Base-by-base conservation (phyloP, 176 grass and related monocot genomes). In the Tuctoria greenei region DNA sequence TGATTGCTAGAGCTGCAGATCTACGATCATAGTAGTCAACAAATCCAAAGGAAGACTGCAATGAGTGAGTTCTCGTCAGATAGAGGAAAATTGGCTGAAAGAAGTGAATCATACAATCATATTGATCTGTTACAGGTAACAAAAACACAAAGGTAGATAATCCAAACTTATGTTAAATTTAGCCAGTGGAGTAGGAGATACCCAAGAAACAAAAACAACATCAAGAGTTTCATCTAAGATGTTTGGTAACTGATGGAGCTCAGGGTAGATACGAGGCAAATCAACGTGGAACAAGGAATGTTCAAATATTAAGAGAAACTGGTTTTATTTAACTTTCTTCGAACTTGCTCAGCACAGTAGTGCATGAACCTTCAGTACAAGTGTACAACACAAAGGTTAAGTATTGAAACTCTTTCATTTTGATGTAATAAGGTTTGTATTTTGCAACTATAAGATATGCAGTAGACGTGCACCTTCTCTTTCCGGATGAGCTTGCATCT, bases 401-500 rank as follows among this genome's bases (percentile, higher is more conserved):
- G 44, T 24, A 18, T 39, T 83, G 50, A 54, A 67, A 68, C 65
- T 18, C 27, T 43, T 67, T 37, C 8, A 46, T 61, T 73, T 39
- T 10, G 23, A 77, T 66, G 20, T 64, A 50, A 51, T 12, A 71
- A 36, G 7, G 24, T 25, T 44, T 25, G n/a, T 37, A 56, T 17
- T 55, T 54, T 42, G 71, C 28, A 67, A 31, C 6, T 57, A 16
- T 75, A 74, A 25, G n/a, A 41, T 26, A 63, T n/a, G 69, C 18
- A 67, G 60, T 27, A 83, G 21, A 74, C 83, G 45, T 64, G 55
- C 71, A 93, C 91, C 91, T 93, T 90, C 68, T 93, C 91, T 85
- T 93, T 93, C 31, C 91, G 79, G 58, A 93, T 93, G 67, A 93
- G 91, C 50, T 93, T 93, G 79, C 91, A 93, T 81, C 88, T 84